These are phyloP conservation scores for Scedosporium apiospermum DNA, from an alignment of 2,329 filamentous ascomycete species.

Conservation along the genomic window DNA sequence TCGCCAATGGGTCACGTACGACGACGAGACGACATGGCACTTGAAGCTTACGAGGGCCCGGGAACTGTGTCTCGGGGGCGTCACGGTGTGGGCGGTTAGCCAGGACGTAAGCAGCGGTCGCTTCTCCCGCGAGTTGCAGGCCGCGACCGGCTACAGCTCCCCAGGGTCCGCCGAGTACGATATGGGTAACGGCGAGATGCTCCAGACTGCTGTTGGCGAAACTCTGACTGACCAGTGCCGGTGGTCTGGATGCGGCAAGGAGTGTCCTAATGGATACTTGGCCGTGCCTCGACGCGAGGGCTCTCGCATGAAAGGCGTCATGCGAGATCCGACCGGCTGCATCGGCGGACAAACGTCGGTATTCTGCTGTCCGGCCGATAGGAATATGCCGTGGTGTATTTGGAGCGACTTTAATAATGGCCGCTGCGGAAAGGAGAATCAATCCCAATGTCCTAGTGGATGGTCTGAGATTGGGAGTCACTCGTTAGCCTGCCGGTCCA, in stretches of 20 bases:
- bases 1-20: conserved; percentile 21
- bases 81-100: conserved; percentile 15
- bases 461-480: background rate
- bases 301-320: background rate
- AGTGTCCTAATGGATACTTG: background rate
- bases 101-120: conserved; percentile 2
- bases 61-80: conserved; percentile 16
- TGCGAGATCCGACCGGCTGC: background rate
- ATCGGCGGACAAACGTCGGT: background rate
- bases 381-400: background rate
- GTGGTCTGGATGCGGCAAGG: background rate
- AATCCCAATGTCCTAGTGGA: background rate
- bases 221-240: background rate
- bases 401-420: background rate
- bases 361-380: background rate
- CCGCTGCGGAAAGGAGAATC: background rate
- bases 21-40: conserved; percentile 19
- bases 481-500: background rate
- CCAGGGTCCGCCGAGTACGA: background rate
- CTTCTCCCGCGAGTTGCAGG: background rate
- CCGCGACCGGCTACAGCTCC: background rate
- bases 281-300: background rate
- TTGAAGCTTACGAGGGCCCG: conserved; percentile 17
- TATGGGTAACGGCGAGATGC: background rate
- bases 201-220: background rate